Base-by-base conservation (phyloP, 2,329 filamentous ascomycete genomes). In the Fusarium clavum region DNA sequence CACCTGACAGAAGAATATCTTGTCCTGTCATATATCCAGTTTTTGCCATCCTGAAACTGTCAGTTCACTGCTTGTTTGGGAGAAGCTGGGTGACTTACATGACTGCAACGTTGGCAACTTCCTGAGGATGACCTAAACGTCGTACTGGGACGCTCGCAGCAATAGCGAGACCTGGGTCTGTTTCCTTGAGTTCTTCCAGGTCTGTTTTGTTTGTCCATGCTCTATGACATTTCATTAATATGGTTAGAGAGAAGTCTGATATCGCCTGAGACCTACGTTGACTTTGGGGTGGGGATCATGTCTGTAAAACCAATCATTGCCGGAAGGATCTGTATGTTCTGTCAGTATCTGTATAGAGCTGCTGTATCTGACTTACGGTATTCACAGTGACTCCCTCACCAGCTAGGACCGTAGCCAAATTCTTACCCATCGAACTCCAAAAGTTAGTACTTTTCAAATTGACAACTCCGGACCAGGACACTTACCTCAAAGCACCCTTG, bases 241-340 rank as follows among this genome's bases (percentile, higher is more conserved):
- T 34, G 2, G 6, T 5, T 3, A 12, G 3, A 30, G 2, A 2
- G 2, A 11, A 6, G 2, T 11, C 2, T 3, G 4, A 18, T 7
- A 6, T 9, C n/a, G n/a, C n/a, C n/a, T n/a, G 20, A 20, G 20
- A 20, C 41, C 43, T 55, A 79, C 78, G 53, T 76, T 44, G 75
- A 73, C 18, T 77, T 77, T 2, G 79, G 78, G 0, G 75, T 73
- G 2, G 78, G 77, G 13, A 80, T 80, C 78, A 80, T 79, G 20
- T 77, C 78, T 8, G 78, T 80, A 14, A 74, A 71, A 0, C 77
- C 78, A 27, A 80, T 80, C 78, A 80, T 80, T 3, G 78, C 78
- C 0, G 78, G 78, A 2, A 76, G 64, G 2, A 80, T 76, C 78
- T 62, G 0, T 0, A 3, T 6, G 12, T 0, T 0, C n/a, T 2